Evolutionary conservation across 305 asterid genomes (phyloP).

Genomic region (Rubia occidens): DNA sequence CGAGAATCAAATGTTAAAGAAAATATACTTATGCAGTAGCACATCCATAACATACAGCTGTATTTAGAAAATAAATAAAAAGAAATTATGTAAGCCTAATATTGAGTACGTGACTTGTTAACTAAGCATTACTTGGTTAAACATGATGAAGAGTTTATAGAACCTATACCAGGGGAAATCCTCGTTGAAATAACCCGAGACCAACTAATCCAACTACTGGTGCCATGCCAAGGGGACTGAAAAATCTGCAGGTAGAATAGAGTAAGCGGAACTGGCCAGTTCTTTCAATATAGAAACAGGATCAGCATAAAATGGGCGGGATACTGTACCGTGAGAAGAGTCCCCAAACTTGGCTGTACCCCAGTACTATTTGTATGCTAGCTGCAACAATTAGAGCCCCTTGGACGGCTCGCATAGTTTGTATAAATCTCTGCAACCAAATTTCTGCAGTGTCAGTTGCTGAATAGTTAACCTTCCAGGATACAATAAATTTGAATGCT

Average conservation of each 20-base stretch:
- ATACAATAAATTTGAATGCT: neutral
- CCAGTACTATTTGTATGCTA: constrained; percentile 77
- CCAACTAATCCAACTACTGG: constrained; percentile 95
- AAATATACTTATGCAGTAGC: neutral
- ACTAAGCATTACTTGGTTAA: neutral
- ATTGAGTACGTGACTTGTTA: neutral
- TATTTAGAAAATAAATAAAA: neutral
- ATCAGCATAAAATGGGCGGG: neutral
- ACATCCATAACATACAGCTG: neutral
- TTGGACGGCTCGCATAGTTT: constrained; percentile 95
- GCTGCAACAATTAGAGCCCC: constrained; percentile 92
- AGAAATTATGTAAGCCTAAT: neutral
- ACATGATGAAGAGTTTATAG: neutral
- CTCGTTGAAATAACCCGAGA: constrained; percentile 88
- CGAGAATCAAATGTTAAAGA: constrained; percentile 15
- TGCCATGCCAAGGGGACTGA: constrained; percentile 97
- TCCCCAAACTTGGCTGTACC: constrained; percentile 98
- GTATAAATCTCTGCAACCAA: constrained; percentile 60
- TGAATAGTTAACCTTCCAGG: neutral
- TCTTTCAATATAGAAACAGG: neutral
- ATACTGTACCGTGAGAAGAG: constrained; percentile 74
- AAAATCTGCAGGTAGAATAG: constrained; percentile 46
- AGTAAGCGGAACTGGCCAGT: constrained; percentile 7
- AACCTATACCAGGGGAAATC: constrained; percentile 67
- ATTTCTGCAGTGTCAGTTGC: neutral